These are phyloP conservation scores for Cicer cuneatum DNA, from an alignment of 306 rosid species.

Conservation along the genomic window DNA sequence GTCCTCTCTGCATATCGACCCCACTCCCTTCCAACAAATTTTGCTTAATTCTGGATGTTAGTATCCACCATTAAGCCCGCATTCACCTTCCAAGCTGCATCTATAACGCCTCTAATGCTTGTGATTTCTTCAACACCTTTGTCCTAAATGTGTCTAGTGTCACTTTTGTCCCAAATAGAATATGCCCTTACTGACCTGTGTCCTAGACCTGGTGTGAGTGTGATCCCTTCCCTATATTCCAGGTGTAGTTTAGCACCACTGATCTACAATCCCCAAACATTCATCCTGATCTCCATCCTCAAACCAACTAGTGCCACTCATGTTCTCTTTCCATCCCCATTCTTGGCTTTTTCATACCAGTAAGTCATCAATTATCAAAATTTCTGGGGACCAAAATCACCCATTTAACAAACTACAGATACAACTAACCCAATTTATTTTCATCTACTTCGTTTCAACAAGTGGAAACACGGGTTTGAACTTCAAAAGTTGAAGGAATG, in stretches of 20 bases:
- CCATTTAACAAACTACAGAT: neutral
- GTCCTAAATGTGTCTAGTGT: neutral
- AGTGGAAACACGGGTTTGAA: neutral
- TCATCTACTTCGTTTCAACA: neutral
- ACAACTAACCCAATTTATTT: neutral
- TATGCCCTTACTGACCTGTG: neutral
- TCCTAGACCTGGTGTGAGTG: neutral
- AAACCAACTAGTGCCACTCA: constrained; percentile 3
- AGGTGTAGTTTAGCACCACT: neutral
- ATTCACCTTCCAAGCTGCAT: neutral
- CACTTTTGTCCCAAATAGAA: neutral
- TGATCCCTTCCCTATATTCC: neutral
- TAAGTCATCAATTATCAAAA: neutral
- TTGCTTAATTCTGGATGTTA: neutral
- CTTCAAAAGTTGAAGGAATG: neutral
- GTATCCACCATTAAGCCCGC: neutral
- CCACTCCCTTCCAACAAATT: neutral
- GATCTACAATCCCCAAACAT: neutral
- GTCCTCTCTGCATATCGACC: neutral
- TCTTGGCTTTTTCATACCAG: constrained; percentile 4
- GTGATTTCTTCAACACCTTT: neutral
- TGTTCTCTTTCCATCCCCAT: neutral
- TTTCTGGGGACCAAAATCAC: neutral
- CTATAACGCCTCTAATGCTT: neutral
- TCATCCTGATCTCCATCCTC: neutral